These are phyloP conservation scores for Mrakiaceae sp. DNA, from an alignment of 1,284 basidiomycete genomes.

Conservation along the genomic window DNA sequence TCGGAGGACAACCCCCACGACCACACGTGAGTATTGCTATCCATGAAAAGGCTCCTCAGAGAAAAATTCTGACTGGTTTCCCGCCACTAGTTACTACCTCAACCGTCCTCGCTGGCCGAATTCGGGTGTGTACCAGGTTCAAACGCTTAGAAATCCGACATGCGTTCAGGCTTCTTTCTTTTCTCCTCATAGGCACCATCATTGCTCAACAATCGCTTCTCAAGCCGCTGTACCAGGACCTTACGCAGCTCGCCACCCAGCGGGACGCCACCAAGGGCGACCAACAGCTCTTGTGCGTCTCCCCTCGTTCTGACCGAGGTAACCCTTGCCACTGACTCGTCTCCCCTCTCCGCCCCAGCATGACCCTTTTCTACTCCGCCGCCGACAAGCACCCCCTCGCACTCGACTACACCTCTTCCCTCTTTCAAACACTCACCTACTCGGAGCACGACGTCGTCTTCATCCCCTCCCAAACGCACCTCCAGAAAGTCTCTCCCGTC, in stretches of 20 bases:
- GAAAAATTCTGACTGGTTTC: no score
- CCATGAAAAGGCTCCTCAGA: no score
- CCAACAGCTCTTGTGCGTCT: not conserved
- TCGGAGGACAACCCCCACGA: not conserved
- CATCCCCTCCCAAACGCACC: not conserved
- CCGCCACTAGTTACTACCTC: not conserved
- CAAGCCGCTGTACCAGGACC: not conserved
- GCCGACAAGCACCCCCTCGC: not conserved
- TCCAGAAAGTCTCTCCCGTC: not conserved
- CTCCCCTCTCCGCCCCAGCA: not conserved
- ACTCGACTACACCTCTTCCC: not conserved
- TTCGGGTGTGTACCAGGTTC: not conserved
- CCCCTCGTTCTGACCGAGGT: not conserved
- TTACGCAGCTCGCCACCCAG: not conserved
- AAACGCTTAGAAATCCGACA: no score
- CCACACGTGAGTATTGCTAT: not conserved
- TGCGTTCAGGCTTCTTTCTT: no score
- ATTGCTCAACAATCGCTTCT: not conserved
- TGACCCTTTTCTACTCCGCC: not conserved
- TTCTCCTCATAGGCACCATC: not conserved
- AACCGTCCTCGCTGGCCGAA: conserved; percentile 6
- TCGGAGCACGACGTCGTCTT: not conserved
- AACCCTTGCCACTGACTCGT: not conserved
- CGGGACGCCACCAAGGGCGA: not conserved
- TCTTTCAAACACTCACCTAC: conserved; percentile 5